A percentile compares a stretch with the other conserved stretches of the same genome.
Evolutionary conservation across 768 basidiomycete genomes (phyloP).

Genomic region (Suillus hirtellus): DNA sequence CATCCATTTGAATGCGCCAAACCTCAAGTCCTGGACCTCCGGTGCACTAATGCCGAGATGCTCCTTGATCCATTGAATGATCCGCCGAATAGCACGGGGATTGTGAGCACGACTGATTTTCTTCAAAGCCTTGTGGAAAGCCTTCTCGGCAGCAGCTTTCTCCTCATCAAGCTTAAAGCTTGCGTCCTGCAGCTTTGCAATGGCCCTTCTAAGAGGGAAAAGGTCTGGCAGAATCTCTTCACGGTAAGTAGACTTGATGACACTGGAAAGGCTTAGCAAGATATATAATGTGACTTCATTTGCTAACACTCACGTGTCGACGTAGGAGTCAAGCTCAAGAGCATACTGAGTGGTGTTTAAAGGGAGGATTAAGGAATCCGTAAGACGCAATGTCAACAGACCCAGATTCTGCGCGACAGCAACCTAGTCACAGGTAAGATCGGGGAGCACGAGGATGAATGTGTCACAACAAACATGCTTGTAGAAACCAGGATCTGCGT

Average conservation of each 20-base stretch:
- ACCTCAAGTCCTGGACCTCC: constrained; percentile 8
- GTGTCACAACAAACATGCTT: constrained; percentile 44
- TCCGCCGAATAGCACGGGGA: constrained; percentile 7
- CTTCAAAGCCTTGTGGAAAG: constrained; percentile 48
- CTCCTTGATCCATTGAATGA: constrained; percentile 31
- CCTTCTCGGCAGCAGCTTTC: constrained; percentile 54
- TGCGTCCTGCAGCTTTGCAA: constrained; percentile 46
- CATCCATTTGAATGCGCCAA: constrained; percentile 11
- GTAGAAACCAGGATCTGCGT: constrained; percentile 75
- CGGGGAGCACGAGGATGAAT: neutral
- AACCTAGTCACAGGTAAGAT: constrained; percentile 37
- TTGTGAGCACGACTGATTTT: constrained; percentile 16
- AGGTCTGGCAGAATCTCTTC: constrained; percentile 33
- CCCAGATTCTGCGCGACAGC: constrained; percentile 71
- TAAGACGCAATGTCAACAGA: constrained; percentile 58
- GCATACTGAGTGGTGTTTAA: constrained; percentile 80
- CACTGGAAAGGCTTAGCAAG: constrained; percentile 34
- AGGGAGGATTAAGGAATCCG: constrained; percentile 66
- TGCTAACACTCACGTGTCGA: constrained; percentile 48
- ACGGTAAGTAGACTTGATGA: constrained; percentile 45
- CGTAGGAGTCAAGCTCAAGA: constrained; percentile 61
- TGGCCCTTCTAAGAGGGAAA: constrained; percentile 44
- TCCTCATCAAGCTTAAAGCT: constrained; percentile 60
- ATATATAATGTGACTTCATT: constrained; percentile 26
- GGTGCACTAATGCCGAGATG: constrained; percentile 11